Base-by-base conservation (phyloP, 1,284 basidiomycete genomes). In the Ceratobasidium sp. region DNA sequence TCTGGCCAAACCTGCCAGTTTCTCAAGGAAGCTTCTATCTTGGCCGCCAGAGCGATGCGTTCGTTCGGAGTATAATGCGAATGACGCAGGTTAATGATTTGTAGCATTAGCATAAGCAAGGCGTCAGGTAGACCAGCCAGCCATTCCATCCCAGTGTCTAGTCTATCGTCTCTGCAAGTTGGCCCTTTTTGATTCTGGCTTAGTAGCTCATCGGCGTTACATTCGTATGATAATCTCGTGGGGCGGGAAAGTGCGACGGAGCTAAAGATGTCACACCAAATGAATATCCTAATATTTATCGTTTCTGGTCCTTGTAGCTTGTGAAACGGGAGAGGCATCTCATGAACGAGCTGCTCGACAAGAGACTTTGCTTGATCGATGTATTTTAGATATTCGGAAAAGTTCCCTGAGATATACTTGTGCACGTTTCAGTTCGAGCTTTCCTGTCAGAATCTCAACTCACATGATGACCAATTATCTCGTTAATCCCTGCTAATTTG, bases 211-310 rank as follows among this genome's bases (percentile, higher is more conserved):
- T 34, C 29, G 25, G 47, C 13, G 40, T 47, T 20, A 17, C 17
- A 32, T n/a, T 20, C 12, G 22, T 58, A 58, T 29, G 22, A 17
- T 25, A 58, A 31, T 27, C 32, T n/a, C 2, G 56, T 58, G 8
- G 56, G 56, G 1, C 42, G 40, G 3, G 56, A 58, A 8, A 34
- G 20, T 3, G 56, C 56, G 17, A 58, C 20, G 15, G 56, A 25
- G 22, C 42, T 27, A 13, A 58, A 43, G 27, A 58, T 47, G 40
- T 58, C 56, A 43, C 56, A 58, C 38, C 38, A 57, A 29, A 40
- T 8, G 17, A 57, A 43, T 12, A 57, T 38, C 3, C 38, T 20
- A 12, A 57, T 57, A 22, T 57, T 40, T 13, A 57, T 17, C 12
- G 35, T 57, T 13, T 22, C 35, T 25, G 40, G 38, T 6, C 55